Base-by-base conservation (phyloP, 768 basidiomycete genomes). In the Lactarius psammicola region DNA sequence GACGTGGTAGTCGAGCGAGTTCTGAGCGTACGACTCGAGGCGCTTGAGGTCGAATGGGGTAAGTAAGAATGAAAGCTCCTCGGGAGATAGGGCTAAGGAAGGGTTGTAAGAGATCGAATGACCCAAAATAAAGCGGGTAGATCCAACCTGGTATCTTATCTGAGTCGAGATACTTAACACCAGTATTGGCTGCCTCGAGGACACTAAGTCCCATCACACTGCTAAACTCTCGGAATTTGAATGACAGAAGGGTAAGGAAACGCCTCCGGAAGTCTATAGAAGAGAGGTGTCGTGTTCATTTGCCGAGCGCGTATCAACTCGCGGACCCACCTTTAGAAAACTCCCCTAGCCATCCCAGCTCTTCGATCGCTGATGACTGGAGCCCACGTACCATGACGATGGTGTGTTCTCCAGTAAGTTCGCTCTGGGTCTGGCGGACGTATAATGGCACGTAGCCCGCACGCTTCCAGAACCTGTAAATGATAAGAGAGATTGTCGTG, bases 1-100 rank as follows among this genome's bases (percentile, higher is more conserved):
- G 71, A 96, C 94, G 74, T 98, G 97, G 72, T 96, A 98, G 76
- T 98, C 97, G 49, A 98, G 82, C 86, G 90, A 88, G 74, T 94
- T 94, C 75, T 97, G 95, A 0, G 94, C 90, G 69, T 99, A 99
- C 6, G 96, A 92, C 71, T 95, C 91, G 17, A 99, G 83, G 1
- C 97, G 89, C 75, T 98, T 98, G 71, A 98, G 82, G 76, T 98
- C 97, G 75, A 96, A 98, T 0, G 97, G 94, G 0, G 93, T 88
- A 63, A 95, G 74, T 8, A 90, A 74, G 56, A 88, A 78, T 1
- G 85, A 78, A 18, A 90, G 78, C 65, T 90, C 89, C 1, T 77
- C 74, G 20, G 81, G 68, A 6, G 75, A 74, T 28, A 84, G 75
- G 5, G 78, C 74, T 92, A 75, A 55, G 81, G 75, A 30, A 71